Evolutionary conservation across 352 stramenopile genomes (phyloP).

Genomic region (Thalassiosira exigua): DNA sequence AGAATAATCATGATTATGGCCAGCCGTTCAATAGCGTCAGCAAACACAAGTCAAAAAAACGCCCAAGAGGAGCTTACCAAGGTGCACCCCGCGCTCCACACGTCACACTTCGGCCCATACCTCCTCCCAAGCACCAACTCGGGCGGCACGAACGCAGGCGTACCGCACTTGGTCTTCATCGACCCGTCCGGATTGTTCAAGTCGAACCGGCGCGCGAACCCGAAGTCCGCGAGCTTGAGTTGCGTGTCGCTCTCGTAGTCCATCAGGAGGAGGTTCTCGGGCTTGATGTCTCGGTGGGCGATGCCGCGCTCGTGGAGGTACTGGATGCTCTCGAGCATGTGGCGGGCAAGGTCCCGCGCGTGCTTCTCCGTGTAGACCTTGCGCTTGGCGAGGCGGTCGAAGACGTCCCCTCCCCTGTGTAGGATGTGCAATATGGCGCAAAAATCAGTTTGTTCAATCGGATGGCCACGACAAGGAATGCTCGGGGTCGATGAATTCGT

Average conservation of each 20-base stretch:
- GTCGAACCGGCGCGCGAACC: slow-evolving; percentile 62
- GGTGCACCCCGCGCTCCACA: slow-evolving; percentile 95
- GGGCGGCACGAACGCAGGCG: slow-evolving; percentile 94
- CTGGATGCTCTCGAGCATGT: slow-evolving; percentile 90
- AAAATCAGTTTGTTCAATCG: neutral
- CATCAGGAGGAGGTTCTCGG: slow-evolving; percentile 86
- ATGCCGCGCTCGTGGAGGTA: slow-evolving; percentile 90
- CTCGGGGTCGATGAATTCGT: too few relatives aligned
- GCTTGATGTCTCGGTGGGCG: slow-evolving; percentile 95
- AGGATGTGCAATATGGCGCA: neutral
- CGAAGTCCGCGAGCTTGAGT: slow-evolving; percentile 78
- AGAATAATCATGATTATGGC: too few relatives aligned
- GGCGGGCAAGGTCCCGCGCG: slow-evolving; percentile 89
- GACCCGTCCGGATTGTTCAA: slow-evolving; percentile 69
- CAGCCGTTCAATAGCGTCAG: too few relatives aligned
- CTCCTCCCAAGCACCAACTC: slow-evolving; percentile 91
- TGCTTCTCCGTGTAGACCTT: slow-evolving; percentile 96
- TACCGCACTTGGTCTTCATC: slow-evolving; percentile 93
- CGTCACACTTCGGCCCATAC: slow-evolving; percentile 92
- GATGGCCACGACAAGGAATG: neutral
- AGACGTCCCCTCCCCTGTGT: slow-evolving; percentile 88
- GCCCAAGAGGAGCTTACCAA: too few relatives aligned
- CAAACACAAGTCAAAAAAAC: too few relatives aligned
- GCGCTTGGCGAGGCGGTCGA: slow-evolving; percentile 93
- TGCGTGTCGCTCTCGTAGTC: slow-evolving; percentile 54